Conservation (phyloP, 148 eudicot species). For the Vaccinium macrocarpon region DNA sequence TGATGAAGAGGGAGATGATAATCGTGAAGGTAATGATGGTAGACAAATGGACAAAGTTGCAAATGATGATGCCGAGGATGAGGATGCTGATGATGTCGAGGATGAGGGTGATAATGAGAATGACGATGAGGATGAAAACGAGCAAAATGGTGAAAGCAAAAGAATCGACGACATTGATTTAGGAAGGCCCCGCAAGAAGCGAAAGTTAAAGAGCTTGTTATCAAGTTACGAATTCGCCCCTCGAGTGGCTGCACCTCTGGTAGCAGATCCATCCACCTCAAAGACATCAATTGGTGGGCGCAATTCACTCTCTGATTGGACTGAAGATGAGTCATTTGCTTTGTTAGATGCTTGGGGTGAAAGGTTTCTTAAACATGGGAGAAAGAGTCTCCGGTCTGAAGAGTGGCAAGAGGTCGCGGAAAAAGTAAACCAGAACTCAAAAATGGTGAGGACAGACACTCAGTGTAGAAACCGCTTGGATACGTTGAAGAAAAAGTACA, state of each 20-base stretch:
- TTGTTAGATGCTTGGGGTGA: constrained; percentile 83
- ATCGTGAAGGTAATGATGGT: constrained; percentile 25
- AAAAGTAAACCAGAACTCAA: constrained; percentile 54
- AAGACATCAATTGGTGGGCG: constrained; percentile 48
- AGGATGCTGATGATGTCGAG: constrained; percentile 12
- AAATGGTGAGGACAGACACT: constrained; percentile 51
- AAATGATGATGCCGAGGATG: constrained; percentile 29
- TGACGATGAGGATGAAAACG: constrained; percentile 27
- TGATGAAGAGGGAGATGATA: constrained; percentile 36
- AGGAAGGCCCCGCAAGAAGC: constrained; percentile 54
- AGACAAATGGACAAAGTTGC: constrained; percentile 38
- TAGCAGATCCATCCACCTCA: constrained; percentile 22
- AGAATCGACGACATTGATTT: constrained; percentile 17
- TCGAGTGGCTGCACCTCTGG: constrained; percentile 43
- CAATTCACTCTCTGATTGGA: constrained; percentile 59
- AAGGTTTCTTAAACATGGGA: constrained; percentile 51
- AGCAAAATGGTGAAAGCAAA: constrained; percentile 17
- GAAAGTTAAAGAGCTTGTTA: constrained; percentile 53
- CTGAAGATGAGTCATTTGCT: constrained; percentile 60
- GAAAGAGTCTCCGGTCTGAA: constrained; percentile 67
- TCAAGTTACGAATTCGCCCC: constrained; percentile 78
- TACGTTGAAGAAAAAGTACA: constrained; percentile 75
- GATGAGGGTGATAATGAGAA: constrained; percentile 35
- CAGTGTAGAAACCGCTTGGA: constrained; percentile 77
- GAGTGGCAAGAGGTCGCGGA: constrained; percentile 87